Conservation (phyloP, 495 filamentous ascomycete species). For the Sporormia fimetaria region DNA sequence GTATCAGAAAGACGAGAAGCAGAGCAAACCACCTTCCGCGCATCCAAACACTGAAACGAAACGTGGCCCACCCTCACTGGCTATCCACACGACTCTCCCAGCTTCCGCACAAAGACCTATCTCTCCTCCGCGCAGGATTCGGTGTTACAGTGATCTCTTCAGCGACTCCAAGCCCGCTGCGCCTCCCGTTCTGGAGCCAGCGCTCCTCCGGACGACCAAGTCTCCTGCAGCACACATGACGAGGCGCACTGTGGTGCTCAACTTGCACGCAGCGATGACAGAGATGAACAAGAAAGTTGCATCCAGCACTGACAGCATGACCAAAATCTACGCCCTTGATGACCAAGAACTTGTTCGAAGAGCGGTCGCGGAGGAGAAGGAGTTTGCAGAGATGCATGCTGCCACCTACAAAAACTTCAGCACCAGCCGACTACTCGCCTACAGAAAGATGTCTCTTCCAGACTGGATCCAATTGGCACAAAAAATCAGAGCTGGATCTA, state of each 20-base stretch:
- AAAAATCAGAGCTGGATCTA: constrained; percentile 30
- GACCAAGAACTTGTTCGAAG: constrained; percentile 61
- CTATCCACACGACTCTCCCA: too few relatives aligned
- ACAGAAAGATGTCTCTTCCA: constrained; percentile 56
- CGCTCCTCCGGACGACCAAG: constrained; percentile 36
- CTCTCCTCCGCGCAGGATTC: too few relatives aligned
- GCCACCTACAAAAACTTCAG: constrained; percentile 70
- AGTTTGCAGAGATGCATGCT: constrained; percentile 51
- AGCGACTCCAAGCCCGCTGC: too few relatives aligned
- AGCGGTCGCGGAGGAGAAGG: constrained; percentile 78
- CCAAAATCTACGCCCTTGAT: constrained; percentile 49
- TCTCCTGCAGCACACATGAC: constrained; percentile 59
- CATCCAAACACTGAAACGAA: too few relatives aligned
- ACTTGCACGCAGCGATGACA: constrained; percentile 63
- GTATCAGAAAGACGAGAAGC: too few relatives aligned
- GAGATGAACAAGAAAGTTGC: constrained; percentile 51
- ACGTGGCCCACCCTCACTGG: too few relatives aligned
- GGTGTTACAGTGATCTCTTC: too few relatives aligned
- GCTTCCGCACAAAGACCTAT: too few relatives aligned
- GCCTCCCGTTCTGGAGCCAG: too few relatives aligned
- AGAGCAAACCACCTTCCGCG: too few relatives aligned
- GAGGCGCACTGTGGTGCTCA: constrained; percentile 54
- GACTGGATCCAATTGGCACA: constrained; percentile 51
- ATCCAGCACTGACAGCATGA: constrained; percentile 42
- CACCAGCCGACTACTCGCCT: constrained; percentile 60